Evolutionary conservation across 345 rosid genomes (phyloP).

Genomic region (Eucalyptus sp.): DNA sequence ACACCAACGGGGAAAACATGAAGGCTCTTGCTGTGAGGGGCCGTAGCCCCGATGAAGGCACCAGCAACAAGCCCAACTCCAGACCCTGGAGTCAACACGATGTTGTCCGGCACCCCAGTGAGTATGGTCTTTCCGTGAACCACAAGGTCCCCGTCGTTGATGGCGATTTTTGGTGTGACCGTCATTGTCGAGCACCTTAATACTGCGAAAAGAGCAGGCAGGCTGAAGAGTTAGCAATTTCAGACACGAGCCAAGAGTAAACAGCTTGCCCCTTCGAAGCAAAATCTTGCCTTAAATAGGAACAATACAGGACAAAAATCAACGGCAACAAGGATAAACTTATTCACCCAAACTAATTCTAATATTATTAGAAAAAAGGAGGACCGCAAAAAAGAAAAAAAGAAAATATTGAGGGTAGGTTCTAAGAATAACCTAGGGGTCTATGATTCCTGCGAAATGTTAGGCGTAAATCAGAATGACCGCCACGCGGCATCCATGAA

Average conservation of each 20-base stretch:
- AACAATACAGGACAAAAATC: neutral
- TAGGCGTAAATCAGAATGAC: neutral
- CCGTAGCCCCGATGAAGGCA: constrained; percentile 78
- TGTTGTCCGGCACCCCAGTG: constrained; percentile 79
- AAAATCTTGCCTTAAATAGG: neutral
- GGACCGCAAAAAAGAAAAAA: neutral
- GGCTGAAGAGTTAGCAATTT: neutral
- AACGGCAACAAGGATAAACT: neutral
- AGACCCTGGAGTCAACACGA: constrained; percentile 58
- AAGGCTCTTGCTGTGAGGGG: constrained; percentile 70
- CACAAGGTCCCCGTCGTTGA: constrained; percentile 73
- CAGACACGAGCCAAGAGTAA: neutral
- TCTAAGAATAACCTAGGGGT: neutral
- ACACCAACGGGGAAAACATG: constrained; percentile 89
- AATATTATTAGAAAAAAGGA: neutral
- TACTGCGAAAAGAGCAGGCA: neutral
- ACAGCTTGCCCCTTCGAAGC: neutral
- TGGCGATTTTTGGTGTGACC: constrained; percentile 58
- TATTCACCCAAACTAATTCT: neutral
- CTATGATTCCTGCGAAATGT: neutral
- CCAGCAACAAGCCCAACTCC: constrained; percentile 62
- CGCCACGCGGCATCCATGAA: constrained; percentile 1
- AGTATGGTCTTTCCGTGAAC: constrained; percentile 89
- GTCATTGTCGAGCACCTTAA: constrained; percentile 45
- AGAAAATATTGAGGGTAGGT: neutral